Evolutionary conservation across 495 filamentous ascomycete genomes (phyloP).

Genomic region (Bacidia rubella): DNA sequence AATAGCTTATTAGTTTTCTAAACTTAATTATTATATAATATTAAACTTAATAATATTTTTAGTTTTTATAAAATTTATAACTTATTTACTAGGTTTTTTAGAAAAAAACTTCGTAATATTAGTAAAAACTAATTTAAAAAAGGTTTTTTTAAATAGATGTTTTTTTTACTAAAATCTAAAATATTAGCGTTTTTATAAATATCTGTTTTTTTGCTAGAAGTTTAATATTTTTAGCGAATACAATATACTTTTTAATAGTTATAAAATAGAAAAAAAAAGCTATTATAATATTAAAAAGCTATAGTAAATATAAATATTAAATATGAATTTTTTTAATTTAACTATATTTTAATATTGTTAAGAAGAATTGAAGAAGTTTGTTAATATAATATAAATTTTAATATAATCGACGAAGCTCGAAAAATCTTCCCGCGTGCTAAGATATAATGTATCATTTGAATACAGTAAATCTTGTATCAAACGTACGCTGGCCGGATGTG

Average conservation of each 20-base stretch:
- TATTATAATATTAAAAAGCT: not conserved
- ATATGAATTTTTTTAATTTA: not conserved
- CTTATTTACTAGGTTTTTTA: not conserved
- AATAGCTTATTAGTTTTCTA: not conserved
- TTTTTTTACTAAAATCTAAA: not conserved
- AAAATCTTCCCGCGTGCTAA: too few relatives aligned
- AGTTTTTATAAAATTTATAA: conserved; percentile 1
- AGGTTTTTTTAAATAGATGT: not conserved
- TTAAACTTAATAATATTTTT: not conserved
- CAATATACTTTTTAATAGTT: conserved; percentile 1
- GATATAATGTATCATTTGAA: too few relatives aligned
- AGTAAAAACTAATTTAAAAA: not conserved
- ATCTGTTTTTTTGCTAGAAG: not conserved
- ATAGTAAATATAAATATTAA: not conserved
- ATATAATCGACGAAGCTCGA: too few relatives aligned
- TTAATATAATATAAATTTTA: too few relatives aligned
- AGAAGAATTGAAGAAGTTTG: not conserved
- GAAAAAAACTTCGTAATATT: not conserved
- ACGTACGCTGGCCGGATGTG: too few relatives aligned
- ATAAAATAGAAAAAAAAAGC: not conserved
- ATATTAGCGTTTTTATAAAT: not conserved
- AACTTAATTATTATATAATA: not conserved
- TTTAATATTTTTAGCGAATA: not conserved
- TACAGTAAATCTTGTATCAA: too few relatives aligned
- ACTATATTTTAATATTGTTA: not conserved